These are phyloP conservation scores for Populus nigra DNA, from an alignment of 345 rosid species.

Conservation along the genomic window DNA sequence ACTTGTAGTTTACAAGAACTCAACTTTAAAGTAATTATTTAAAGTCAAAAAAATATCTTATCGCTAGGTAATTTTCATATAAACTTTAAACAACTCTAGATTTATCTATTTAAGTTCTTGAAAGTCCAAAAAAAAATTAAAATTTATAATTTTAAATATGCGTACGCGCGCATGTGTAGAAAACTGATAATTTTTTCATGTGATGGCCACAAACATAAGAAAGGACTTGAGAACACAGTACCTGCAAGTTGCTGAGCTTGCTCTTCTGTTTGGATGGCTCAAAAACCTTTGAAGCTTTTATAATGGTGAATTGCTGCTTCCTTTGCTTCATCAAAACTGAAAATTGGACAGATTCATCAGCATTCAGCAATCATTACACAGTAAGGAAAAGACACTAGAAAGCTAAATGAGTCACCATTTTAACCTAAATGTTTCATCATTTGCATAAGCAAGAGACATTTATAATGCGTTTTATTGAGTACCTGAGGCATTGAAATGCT, in stretches of 20 bases:
- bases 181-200: no score
- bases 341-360: constrained; percentile 2
- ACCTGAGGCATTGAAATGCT: no score
- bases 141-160: no score
- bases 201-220: neutral
- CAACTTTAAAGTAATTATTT: no score
- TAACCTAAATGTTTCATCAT: neutral
- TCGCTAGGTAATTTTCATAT: no score
- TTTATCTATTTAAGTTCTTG: no score
- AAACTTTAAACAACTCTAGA: no score
- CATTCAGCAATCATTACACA: neutral
- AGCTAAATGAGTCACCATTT: no score
- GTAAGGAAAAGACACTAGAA: neutral
- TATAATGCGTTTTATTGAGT: no score
- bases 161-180: no score
- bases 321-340: constrained; percentile 37
- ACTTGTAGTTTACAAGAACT: accelerated
- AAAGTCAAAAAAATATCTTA: no score
- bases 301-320: constrained; percentile 41
- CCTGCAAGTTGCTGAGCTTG: constrained; percentile 39
- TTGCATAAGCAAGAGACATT: neutral
- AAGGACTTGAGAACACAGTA: neutral
- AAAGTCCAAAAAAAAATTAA: no score
- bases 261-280: constrained; percentile 47
- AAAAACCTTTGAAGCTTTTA: constrained; percentile 51